These are phyloP conservation scores for Mycena alexandri DNA, from an alignment of 768 basidiomycete species.

Conservation along the genomic window DNA sequence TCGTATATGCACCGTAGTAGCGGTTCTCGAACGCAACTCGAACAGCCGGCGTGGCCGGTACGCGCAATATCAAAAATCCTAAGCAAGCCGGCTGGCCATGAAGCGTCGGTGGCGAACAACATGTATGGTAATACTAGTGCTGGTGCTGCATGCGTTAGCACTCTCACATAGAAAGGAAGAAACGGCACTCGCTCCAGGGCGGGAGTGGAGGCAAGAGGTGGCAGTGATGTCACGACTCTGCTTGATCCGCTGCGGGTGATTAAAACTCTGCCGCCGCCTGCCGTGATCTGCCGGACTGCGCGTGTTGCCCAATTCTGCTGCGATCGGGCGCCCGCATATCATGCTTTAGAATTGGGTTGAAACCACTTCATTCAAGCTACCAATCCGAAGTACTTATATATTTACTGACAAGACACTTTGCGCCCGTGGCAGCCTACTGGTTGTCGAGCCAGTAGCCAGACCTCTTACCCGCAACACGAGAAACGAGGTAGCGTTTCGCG, in stretches of 20 bases:
- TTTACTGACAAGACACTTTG: neutral
- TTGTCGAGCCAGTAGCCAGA: conserved; percentile 36
- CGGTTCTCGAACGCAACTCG: conserved; percentile 19
- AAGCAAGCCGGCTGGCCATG: conserved; percentile 15
- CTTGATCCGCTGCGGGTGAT: too few species aligned
- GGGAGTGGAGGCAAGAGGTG: conserved; percentile 3
- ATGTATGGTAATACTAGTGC: neutral
- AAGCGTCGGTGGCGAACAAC: conserved; percentile 12
- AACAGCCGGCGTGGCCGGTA: conserved; percentile 11
- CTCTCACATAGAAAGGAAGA: neutral
- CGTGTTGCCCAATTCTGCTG: too few species aligned
- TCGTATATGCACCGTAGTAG: conserved; percentile 20
- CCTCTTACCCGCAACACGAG: conserved; percentile 34
- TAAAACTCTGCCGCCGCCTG: too few species aligned
- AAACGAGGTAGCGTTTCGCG: conserved; percentile 31
- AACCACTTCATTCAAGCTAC: conserved; percentile 32
- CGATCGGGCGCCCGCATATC: too few species aligned
- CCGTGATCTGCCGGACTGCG: too few species aligned
- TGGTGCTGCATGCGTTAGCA: conserved; percentile 2
- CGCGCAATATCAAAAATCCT: conserved; percentile 13
- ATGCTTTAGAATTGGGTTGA: too few species aligned
- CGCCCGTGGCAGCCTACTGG: too few species aligned
- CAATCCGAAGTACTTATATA: too few species aligned
- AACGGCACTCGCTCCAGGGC: conserved; percentile 6
- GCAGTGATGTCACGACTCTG: too few species aligned